A percentile compares a stretch with the other conserved stretches of the same genome.
These are phyloP conservation scores for Diplodia sapinea DNA, from an alignment of 2,329 filamentous ascomycete genomes.

Conservation along the genomic window DNA sequence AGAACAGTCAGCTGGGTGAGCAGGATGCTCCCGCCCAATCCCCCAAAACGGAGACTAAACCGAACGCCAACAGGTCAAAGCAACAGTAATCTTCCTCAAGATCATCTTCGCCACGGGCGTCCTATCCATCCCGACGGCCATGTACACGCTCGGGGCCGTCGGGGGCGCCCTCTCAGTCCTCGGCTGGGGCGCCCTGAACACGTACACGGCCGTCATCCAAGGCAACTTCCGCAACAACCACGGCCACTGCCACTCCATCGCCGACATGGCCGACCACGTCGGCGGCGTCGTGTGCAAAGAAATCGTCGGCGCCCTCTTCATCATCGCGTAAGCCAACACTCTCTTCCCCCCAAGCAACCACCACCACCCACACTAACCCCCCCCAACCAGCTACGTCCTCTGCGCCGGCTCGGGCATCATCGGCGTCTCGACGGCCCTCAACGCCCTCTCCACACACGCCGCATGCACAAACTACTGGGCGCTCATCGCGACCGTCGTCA, in stretches of 20 bases:
- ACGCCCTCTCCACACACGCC: slow-evolving; percentile 64
- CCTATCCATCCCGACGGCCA: slow-evolving; percentile 56
- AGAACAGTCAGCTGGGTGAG: slow-evolving; percentile 59
- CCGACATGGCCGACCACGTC: slow-evolving; percentile 64
- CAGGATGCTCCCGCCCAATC: no score
- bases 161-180: slow-evolving; percentile 56
- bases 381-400: slow-evolving; percentile 54
- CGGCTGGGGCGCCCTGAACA: slow-evolving; percentile 57
- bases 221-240: slow-evolving; percentile 60
- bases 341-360: background rate
- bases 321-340: slow-evolving; percentile 50
- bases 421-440: slow-evolving; percentile 64
- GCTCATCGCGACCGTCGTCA: slow-evolving; percentile 58
- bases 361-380: background rate
- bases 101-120: slow-evolving; percentile 59
- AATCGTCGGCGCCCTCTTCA: slow-evolving; percentile 61
- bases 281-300: slow-evolving; percentile 61
- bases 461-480: slow-evolving; percentile 65
- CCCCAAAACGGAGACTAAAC: no score
- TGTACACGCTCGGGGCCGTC: slow-evolving; percentile 56
- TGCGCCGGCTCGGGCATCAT: slow-evolving; percentile 64
- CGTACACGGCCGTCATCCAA: slow-evolving; percentile 56
- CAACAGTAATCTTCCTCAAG: slow-evolving; percentile 29
- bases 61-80: slow-evolving; percentile 16
- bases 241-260: slow-evolving; percentile 59